A percentile compares a stretch with the other conserved stretches of the same genome.
Conservation (phyloP, 805 yeast genomes). For the Cyberlindnera mississippiensis region DNA sequence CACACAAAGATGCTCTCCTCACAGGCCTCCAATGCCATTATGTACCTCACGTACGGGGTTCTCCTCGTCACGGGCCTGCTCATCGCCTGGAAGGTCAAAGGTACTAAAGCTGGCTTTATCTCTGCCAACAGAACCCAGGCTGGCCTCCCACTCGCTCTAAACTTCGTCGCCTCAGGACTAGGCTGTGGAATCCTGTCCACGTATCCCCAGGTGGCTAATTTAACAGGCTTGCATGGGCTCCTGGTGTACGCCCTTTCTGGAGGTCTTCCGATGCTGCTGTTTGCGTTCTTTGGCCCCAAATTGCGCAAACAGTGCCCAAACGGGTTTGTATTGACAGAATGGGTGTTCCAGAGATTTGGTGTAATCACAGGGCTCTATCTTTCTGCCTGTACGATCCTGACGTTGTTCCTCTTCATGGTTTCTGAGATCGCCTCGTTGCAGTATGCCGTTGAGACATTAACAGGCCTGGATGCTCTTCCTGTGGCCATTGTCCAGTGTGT, state of each 20-base stretch:
- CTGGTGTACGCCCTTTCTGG: conserved; percentile 77
- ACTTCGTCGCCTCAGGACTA: conserved; percentile 88
- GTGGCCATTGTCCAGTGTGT: conserved; percentile 81
- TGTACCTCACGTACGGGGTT: conserved; percentile 55
- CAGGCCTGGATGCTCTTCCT: conserved; percentile 75
- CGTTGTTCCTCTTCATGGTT: conserved; percentile 82
- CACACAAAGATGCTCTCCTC: conserved; percentile 34
- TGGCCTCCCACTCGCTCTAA: conserved; percentile 78
- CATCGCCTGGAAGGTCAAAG: conserved; percentile 56
- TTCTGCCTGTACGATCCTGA: conserved; percentile 77
- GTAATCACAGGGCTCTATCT: conserved; percentile 65
- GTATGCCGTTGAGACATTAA: conserved; percentile 69
- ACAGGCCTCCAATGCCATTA: conserved; percentile 59
- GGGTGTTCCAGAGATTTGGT: conserved; percentile 88
- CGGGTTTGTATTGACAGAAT: conserved; percentile 88
- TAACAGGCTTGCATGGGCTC: conserved; percentile 83
- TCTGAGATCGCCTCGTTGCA: conserved; percentile 82
- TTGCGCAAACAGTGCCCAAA: conserved; percentile 78
- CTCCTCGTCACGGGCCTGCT: conserved; percentile 50
- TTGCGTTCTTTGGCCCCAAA: conserved; percentile 78
- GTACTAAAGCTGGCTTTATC: conserved; percentile 50
- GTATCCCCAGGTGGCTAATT: conserved; percentile 80
- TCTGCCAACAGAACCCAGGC: conserved; percentile 77
- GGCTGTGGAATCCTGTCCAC: conserved; percentile 88
- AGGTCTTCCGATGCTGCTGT: conserved; percentile 79